These are phyloP conservation scores for Penicillium polonicum DNA, from an alignment of 2,329 filamentous ascomycete species.

Conservation along the genomic window DNA sequence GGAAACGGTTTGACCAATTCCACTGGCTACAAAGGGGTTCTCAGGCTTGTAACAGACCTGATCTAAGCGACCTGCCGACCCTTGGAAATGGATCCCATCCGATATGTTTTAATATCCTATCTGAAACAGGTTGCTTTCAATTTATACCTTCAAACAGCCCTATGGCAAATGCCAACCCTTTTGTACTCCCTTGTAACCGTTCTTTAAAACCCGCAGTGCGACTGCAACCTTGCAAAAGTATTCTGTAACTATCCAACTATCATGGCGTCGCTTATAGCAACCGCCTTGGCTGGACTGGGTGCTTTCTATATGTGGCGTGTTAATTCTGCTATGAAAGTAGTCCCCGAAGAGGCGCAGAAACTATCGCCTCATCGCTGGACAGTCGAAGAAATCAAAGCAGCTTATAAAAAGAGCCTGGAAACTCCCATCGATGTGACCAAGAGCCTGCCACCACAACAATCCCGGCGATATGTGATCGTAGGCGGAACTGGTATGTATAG, in stretches of 20 bases:
- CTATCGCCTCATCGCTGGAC: constrained; percentile 37
- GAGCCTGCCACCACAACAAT: constrained; percentile 38
- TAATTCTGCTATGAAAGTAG: constrained; percentile 27
- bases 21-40: no score
- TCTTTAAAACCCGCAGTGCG: background rate
- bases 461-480: constrained; percentile 41
- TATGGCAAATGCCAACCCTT: background rate
- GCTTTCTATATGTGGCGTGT: constrained; percentile 33
- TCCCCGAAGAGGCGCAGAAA: constrained; percentile 29
- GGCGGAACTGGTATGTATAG: constrained; percentile 39
- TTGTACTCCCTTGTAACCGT: background rate
- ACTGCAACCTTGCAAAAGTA: background rate
- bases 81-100: background rate
- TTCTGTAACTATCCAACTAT: background rate
- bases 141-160: background rate
- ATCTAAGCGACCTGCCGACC: constrained; percentile 20
- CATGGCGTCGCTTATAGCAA: constrained; percentile 14
- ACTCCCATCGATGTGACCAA: constrained; percentile 34
- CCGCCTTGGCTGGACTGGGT: constrained; percentile 15
- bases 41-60: constrained; percentile 15
- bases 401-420: constrained; percentile 31
- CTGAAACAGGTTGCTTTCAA: background rate
- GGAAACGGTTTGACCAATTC: no score
- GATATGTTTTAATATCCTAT: background rate
- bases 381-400: constrained; percentile 31